These are phyloP conservation scores for Trichoderma virens DNA, from an alignment of 495 filamentous ascomycete genomes.

Conservation along the genomic window DNA sequence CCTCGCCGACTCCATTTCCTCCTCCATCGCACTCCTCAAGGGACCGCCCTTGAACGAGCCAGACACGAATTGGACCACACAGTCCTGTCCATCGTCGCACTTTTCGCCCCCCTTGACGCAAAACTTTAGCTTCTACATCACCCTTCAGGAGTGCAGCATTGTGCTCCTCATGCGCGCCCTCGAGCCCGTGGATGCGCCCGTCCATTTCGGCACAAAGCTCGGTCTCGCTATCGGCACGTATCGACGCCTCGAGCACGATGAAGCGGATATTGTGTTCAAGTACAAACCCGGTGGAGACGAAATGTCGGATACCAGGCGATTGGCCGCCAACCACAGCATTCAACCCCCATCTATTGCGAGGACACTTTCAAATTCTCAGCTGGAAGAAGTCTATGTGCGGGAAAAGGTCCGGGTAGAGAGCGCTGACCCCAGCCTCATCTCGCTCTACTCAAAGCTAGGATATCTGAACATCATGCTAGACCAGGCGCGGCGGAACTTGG, in stretches of 20 bases:
- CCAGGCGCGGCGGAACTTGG: slow-evolving; percentile 62
- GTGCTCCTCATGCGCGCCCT: slow-evolving; percentile 74
- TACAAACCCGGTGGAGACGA: slow-evolving; percentile 31
- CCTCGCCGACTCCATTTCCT: slow-evolving; percentile 64
- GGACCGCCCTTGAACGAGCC: slow-evolving; percentile 38
- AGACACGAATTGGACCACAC: slow-evolving; percentile 29
- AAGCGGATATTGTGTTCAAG: slow-evolving; percentile 63
- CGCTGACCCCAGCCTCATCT: slow-evolving; percentile 81
- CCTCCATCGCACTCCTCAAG: slow-evolving; percentile 55
- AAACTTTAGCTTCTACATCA: slow-evolving; percentile 65
- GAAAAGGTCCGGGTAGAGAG: slow-evolving; percentile 90
- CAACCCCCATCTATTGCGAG: neutral
- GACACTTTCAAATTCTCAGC: slow-evolving; percentile 3
- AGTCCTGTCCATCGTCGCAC: slow-evolving; percentile 27
- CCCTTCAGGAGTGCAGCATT: slow-evolving; percentile 68
- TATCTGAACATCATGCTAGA: slow-evolving; percentile 68
- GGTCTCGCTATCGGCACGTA: slow-evolving; percentile 49
- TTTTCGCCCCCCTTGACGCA: slow-evolving; percentile 45
- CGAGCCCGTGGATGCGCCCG: slow-evolving; percentile 48
- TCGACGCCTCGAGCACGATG: slow-evolving; percentile 68
- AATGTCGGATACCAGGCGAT: slow-evolving; percentile 9
- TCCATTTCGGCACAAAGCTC: slow-evolving; percentile 41
- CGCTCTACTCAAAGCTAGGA: slow-evolving; percentile 78
- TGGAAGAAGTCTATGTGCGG: slow-evolving; percentile 61
- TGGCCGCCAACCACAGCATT: neutral